phyloP scores from a whole-genome alignment of 2,329 filamentous ascomycete species.

The Xylaria sp. region DNA sequence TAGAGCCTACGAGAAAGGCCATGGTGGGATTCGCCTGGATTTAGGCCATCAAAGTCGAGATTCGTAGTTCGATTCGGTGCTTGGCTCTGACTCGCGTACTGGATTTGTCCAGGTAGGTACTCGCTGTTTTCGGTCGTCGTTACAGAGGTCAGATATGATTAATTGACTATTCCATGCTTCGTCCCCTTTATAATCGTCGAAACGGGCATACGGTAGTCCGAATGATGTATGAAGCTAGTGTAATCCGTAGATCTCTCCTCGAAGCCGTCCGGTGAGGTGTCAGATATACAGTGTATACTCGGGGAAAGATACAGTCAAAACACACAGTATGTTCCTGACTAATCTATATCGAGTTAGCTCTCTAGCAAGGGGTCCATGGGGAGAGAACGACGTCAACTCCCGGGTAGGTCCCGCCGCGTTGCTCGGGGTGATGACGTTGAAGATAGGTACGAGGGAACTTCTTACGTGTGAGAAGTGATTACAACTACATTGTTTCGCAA shows the following conservation, averaged over 20 bases:
- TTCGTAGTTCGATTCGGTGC: not conserved
- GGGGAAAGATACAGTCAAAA: not conserved
- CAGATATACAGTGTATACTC: not conserved
- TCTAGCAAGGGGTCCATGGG: not conserved
- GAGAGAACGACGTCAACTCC: not conserved
- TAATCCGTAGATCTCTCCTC: too few species aligned
- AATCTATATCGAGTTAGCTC: not conserved
- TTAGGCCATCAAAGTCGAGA: conserved; percentile 14
- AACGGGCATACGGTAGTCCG: not conserved
- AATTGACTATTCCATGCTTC: not conserved
- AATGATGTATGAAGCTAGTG: too few species aligned
- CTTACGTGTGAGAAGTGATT: too few species aligned
- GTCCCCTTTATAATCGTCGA: not conserved
- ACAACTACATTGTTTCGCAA: too few species aligned
- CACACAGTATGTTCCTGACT: not conserved
- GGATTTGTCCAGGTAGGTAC: not conserved
- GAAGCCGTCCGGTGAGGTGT: not conserved
- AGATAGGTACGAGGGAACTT: too few species aligned
- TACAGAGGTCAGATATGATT: too few species aligned
- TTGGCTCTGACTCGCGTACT: not conserved
- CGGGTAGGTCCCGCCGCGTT: too few species aligned
- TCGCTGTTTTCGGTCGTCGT: not conserved
- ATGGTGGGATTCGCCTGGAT: conserved; percentile 16
- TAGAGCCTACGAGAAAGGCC: conserved; percentile 31
- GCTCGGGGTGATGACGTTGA: too few species aligned